Conservation (phyloP, 371 early-diverging fungal species). For the Mucor piriformis region DNA sequence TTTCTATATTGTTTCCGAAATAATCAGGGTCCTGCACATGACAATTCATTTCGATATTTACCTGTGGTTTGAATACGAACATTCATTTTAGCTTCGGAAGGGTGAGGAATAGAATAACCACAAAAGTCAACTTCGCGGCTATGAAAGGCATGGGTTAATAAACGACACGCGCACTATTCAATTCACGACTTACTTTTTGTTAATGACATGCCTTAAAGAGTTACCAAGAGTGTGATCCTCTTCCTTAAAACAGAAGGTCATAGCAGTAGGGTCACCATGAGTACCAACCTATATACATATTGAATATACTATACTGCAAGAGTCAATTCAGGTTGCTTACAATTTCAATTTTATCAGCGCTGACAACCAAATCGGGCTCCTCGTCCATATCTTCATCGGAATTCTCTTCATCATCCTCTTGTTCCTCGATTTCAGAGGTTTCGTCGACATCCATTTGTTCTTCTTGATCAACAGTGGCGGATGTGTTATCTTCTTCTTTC, state of each 20-base stretch:
- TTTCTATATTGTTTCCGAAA: slow-evolving; percentile 47
- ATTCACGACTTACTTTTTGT: slow-evolving; percentile 91
- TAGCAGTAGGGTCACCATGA: slow-evolving; percentile 71
- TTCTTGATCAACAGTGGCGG: slow-evolving; percentile 7
- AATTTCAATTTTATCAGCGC: slow-evolving; percentile 54
- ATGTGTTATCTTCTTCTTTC: slow-evolving; percentile 16
- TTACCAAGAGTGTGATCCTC: slow-evolving; percentile 98
- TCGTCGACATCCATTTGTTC: slow-evolving; percentile 31
- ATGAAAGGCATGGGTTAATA: slow-evolving; percentile 1
- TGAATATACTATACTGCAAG: neutral
- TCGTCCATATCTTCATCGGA: slow-evolving; percentile 41
- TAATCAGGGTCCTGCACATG: neutral
- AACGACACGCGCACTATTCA: neutral
- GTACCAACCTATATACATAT: slow-evolving; percentile 46
- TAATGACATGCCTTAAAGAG: slow-evolving; percentile 87
- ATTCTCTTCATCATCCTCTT: slow-evolving; percentile 32
- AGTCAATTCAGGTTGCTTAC: slow-evolving; percentile 31
- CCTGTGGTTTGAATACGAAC: slow-evolving; percentile 94
- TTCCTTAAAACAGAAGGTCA: slow-evolving; percentile 86
- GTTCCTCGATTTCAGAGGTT: slow-evolving; percentile 26
- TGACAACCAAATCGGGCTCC: slow-evolving; percentile 36
- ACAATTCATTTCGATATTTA: slow-evolving; percentile 22
- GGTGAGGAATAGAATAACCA: slow-evolving; percentile 99
- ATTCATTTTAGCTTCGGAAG: slow-evolving; percentile 93
- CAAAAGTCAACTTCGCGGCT: slow-evolving; percentile 94